phyloP scores from a whole-genome alignment of 2,329 filamentous ascomycete species.

The Cladosporium halotolerans region DNA sequence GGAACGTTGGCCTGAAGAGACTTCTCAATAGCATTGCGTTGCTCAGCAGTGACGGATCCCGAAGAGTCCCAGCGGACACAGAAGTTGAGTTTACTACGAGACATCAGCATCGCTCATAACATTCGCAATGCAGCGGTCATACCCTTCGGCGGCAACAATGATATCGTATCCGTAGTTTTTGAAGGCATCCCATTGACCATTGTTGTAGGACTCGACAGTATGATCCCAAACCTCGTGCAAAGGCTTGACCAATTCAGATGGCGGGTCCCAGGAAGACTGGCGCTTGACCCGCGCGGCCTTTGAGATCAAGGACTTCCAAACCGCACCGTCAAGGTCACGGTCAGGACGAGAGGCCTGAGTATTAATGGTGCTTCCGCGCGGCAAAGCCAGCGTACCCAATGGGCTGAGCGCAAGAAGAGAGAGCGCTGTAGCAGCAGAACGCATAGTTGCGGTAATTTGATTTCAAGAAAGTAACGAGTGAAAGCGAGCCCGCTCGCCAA shows the following conservation, averaged over 20 bases:
- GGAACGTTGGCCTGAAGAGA: constrained; percentile 33
- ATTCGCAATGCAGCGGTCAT: background rate
- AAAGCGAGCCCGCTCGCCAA: constrained; percentile 8
- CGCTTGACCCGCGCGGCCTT: background rate
- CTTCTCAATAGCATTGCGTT: constrained; percentile 34
- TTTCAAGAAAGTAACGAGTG: background rate
- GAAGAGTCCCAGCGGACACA: constrained; percentile 43
- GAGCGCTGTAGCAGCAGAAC: constrained; percentile 1
- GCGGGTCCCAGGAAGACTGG: constrained; percentile 5
- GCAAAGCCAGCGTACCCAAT: constrained; percentile 1
- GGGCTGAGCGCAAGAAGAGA: constrained; percentile 1
- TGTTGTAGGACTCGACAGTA: constrained; percentile 5
- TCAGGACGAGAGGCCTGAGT: background rate
- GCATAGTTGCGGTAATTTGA: background rate
- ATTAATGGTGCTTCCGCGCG: background rate
- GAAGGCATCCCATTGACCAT: constrained; percentile 5
- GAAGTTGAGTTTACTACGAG: constrained; percentile 32
- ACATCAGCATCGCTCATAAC: background rate
- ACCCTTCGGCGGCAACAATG: constrained; percentile 6
- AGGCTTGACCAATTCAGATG: constrained; percentile 3
- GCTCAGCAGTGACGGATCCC: constrained; percentile 32
- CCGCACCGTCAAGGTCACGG: constrained; percentile 4
- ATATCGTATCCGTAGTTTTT: constrained; percentile 10
- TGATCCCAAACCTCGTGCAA: constrained; percentile 6
- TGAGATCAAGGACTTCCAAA: background rate